Evolutionary conservation across 2,329 filamentous ascomycete genomes (phyloP).

Genomic region (Aureobasidium namibiae): DNA sequence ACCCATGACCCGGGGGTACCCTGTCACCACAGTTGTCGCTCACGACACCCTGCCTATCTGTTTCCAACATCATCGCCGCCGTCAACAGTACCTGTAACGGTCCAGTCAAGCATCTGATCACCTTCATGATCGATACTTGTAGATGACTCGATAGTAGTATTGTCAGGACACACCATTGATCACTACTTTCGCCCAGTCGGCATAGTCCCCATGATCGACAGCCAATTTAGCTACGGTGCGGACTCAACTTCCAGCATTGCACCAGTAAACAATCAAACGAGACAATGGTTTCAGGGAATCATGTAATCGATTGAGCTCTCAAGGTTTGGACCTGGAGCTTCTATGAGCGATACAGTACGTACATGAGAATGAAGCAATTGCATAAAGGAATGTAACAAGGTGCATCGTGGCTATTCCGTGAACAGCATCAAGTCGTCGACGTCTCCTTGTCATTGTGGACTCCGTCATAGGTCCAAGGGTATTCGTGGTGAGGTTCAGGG

Average conservation of each 20-base stretch:
- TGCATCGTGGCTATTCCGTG: background rate
- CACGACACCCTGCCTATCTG: no score
- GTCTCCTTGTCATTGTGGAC: background rate
- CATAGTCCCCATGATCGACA: no score
- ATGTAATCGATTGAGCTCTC: constrained; percentile 2
- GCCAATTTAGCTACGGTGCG: no score
- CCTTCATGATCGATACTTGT: no score
- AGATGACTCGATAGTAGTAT: rapidly evolving
- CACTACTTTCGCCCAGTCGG: no score
- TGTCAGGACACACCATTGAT: no score
- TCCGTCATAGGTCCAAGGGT: constrained; percentile 6
- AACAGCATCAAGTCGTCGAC: background rate
- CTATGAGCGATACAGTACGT: constrained; percentile 10
- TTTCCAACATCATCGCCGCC: background rate
- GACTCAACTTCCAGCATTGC: no score
- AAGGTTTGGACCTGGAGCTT: background rate
- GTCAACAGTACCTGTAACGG: background rate
- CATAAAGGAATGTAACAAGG: background rate
- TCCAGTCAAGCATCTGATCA: no score
- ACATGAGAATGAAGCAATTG: background rate
- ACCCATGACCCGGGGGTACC: no score
- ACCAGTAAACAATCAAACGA: no score
- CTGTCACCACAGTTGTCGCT: no score
- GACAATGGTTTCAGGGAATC: background rate
- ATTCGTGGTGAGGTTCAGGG: background rate